Evolutionary conservation across 257 asterid species (phyloP).

Genomic region (Scutellaria baicalensis): DNA sequence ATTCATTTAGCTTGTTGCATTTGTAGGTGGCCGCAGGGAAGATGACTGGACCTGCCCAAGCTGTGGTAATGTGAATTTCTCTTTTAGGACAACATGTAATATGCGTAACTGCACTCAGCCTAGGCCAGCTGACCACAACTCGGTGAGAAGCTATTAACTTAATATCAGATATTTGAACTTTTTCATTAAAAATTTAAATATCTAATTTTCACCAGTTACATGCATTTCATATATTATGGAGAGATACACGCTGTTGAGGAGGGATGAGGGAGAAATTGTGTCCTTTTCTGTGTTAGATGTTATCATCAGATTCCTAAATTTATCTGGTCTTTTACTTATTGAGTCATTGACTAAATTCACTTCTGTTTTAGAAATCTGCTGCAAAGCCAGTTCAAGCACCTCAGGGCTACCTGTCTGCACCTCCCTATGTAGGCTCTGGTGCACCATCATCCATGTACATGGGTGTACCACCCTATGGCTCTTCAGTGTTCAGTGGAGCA

Average conservation of each 20-base stretch:
- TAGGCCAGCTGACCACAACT: conserved; percentile 79
- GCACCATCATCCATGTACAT: conserved; percentile 74
- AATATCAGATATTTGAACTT: not conserved
- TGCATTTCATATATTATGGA: not conserved
- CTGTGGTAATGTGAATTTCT: conserved; percentile 85
- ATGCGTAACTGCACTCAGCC: conserved; percentile 91
- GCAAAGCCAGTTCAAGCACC: conserved; percentile 62
- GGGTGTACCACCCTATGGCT: conserved; percentile 76
- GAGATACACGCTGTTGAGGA: not conserved
- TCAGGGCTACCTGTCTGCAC: conserved; percentile 53
- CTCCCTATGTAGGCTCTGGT: conserved; percentile 65
- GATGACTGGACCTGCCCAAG: conserved; percentile 97
- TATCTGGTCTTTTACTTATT: conserved; percentile 4
- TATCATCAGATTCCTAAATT: not conserved
- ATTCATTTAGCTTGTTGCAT: conserved; percentile 6
- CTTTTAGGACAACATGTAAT: conserved; percentile 85
- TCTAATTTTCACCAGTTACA: not conserved
- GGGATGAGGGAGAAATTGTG: not conserved
- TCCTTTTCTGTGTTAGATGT: not conserved
- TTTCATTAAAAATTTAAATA: not conserved
- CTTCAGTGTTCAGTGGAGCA: conserved; percentile 63
- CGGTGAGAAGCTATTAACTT: conserved; percentile 32
- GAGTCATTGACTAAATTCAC: not conserved
- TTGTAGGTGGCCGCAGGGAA: conserved; percentile 84
- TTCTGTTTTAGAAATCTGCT: conserved; percentile 48